A percentile compares a stretch with the other conserved stretches of the same genome.
These are phyloP conservation scores for Capsicum baccatum DNA, from an alignment of 257 asterid species.

Conservation along the genomic window DNA sequence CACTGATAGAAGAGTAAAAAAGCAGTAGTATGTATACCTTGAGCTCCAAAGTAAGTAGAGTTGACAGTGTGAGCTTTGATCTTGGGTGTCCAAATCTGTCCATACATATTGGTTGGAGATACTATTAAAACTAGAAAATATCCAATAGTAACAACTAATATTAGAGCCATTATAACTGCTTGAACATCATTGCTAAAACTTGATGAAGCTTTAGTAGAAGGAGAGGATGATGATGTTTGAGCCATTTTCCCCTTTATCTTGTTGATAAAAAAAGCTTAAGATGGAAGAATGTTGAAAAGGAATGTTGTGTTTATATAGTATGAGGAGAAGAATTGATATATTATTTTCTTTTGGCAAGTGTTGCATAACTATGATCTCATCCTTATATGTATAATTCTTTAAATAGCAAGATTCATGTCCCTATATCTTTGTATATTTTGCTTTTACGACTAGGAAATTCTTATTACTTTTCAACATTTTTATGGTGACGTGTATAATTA, in stretches of 20 bases:
- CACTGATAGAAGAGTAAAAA: too few relatives aligned
- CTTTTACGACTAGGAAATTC: background rate
- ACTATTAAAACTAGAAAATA: slow-evolving; percentile 63
- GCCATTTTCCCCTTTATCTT: background rate
- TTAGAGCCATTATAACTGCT: slow-evolving; percentile 49
- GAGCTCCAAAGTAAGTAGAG: slow-evolving; percentile 82
- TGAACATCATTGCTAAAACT: slow-evolving; percentile 36
- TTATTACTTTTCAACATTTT: background rate
- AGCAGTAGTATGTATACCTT: slow-evolving; percentile 47
- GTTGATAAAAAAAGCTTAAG: background rate
- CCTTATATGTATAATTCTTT: background rate
- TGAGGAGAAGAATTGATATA: slow-evolving; percentile 9
- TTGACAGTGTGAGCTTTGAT: slow-evolving; percentile 44
- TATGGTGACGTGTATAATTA: slow-evolving; percentile 23
- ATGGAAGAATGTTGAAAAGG: slow-evolving; percentile 13
- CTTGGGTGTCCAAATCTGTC: slow-evolving; percentile 53
- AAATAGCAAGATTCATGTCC: slow-evolving; percentile 42
- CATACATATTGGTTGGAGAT: slow-evolving; percentile 60
- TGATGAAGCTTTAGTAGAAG: background rate
- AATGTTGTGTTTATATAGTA: slow-evolving; percentile 39
- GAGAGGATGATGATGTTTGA: slow-evolving; percentile 25
- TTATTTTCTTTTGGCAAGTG: background rate
- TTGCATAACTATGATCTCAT: slow-evolving; percentile 20
- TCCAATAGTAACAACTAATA: slow-evolving; percentile 49
- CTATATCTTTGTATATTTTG: slow-evolving; percentile 6